These are phyloP conservation scores for Penicillium oxalicum DNA, from an alignment of 2,329 filamentous ascomycete genomes.

Conservation along the genomic window DNA sequence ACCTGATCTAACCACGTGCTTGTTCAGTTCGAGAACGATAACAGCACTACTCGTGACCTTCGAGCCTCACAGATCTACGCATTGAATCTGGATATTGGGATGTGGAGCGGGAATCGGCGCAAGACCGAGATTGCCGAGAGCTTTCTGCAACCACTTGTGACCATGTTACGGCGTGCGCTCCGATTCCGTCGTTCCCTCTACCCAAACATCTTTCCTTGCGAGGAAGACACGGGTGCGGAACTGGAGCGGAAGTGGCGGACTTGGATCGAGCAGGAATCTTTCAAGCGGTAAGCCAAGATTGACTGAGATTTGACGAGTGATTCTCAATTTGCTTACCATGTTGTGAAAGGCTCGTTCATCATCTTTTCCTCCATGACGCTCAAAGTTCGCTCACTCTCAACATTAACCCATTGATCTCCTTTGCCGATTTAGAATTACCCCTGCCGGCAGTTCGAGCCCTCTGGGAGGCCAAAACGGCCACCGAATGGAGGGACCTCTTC, in stretches of 20 bases:
- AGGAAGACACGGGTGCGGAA: slow-evolving; percentile 50
- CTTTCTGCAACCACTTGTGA: slow-evolving; percentile 50
- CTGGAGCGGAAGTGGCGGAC: slow-evolving; percentile 60
- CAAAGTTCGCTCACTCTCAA: slow-evolving; percentile 63
- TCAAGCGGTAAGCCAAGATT: slow-evolving; percentile 48
- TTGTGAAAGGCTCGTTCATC: slow-evolving; percentile 49
- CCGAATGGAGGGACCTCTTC: slow-evolving; percentile 59
- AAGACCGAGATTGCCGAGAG: slow-evolving; percentile 57
- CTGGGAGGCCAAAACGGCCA: slow-evolving; percentile 60
- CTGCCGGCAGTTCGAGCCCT: slow-evolving; percentile 57
- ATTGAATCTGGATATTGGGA: slow-evolving; percentile 47
- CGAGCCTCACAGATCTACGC: slow-evolving; percentile 48
- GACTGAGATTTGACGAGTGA: neutral
- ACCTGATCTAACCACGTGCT: neutral
- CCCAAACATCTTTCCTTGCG: slow-evolving; percentile 45
- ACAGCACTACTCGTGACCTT: slow-evolving; percentile 51
- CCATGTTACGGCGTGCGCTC: slow-evolving; percentile 52
- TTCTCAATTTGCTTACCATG: slow-evolving; percentile 23
- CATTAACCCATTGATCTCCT: slow-evolving; percentile 61
- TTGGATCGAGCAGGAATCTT: slow-evolving; percentile 61
- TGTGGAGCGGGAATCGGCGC: slow-evolving; percentile 55
- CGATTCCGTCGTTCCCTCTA: slow-evolving; percentile 55
- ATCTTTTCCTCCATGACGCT: slow-evolving; percentile 59
- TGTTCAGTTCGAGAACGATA: slow-evolving; percentile 24
- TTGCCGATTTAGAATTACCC: slow-evolving; percentile 61